phyloP scores from a whole-genome alignment of 2,329 filamentous ascomycete species.

The Dothistroma pini region DNA sequence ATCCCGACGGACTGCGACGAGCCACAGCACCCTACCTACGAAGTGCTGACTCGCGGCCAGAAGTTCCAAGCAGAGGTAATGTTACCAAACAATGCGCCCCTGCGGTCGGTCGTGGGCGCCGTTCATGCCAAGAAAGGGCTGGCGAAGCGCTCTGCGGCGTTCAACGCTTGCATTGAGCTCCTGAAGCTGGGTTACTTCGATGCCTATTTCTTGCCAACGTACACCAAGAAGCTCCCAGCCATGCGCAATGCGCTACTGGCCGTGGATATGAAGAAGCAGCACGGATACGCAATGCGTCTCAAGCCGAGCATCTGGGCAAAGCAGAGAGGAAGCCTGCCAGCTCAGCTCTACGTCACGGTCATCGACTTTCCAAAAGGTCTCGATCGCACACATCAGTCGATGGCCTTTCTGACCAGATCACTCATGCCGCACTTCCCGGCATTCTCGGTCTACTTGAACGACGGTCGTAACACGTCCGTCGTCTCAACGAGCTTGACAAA shows the following conservation, averaged over 20 bases:
- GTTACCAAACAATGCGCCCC: constrained; percentile 69
- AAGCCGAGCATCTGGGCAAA: constrained; percentile 73
- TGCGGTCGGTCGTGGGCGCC: constrained; percentile 63
- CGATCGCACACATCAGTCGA: constrained; percentile 56
- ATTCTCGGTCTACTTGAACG: constrained; percentile 70
- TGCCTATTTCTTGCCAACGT: constrained; percentile 68
- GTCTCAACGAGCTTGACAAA: constrained; percentile 43
- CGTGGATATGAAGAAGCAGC: constrained; percentile 71
- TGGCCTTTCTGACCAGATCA: constrained; percentile 68
- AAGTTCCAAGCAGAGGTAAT: constrained; percentile 74
- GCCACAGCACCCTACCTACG: constrained; percentile 54
- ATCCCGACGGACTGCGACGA: constrained; percentile 55
- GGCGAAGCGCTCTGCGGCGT: constrained; percentile 87
- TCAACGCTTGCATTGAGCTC: constrained; percentile 71
- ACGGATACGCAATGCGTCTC: constrained; percentile 69
- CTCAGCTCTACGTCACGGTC: constrained; percentile 57
- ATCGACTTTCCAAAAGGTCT: constrained; percentile 61
- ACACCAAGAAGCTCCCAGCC: constrained; percentile 65
- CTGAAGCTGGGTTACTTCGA: constrained; percentile 66
- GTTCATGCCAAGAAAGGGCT: constrained; percentile 65
- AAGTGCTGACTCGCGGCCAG: constrained; percentile 53
- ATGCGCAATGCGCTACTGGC: constrained; percentile 88
- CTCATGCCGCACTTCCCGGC: constrained; percentile 60
- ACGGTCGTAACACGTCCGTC: constrained; percentile 58
- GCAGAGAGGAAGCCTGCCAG: constrained; percentile 45